These are phyloP conservation scores for Limonium bicolor DNA, from an alignment of 148 eudicot genomes.

Conservation along the genomic window DNA sequence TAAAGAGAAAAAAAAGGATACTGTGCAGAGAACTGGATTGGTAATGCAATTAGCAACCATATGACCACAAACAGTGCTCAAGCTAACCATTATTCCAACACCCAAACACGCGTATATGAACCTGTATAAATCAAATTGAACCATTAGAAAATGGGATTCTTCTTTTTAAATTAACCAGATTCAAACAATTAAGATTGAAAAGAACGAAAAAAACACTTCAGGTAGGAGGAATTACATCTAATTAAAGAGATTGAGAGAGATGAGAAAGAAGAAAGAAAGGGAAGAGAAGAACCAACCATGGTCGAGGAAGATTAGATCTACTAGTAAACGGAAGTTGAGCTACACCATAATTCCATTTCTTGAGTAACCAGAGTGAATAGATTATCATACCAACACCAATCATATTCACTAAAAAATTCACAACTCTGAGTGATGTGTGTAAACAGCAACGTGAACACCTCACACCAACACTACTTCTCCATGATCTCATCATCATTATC, in stretches of 20 bases:
- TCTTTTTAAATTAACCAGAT: not conserved
- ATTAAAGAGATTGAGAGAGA: not conserved
- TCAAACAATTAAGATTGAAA: not conserved
- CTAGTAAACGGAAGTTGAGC: not conserved
- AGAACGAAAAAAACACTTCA: not conserved
- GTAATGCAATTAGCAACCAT: constrained; percentile 8
- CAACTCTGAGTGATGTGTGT: constrained; percentile 3
- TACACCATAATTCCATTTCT: constrained; percentile 8
- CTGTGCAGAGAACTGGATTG: constrained; percentile 7
- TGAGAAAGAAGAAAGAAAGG: not conserved
- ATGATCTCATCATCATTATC: too few species aligned
- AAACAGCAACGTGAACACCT: constrained; percentile 7
- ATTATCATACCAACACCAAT: constrained; percentile 8
- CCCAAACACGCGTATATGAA: constrained; percentile 11
- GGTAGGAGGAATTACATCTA: too few species aligned
- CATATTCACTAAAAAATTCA: constrained; percentile 4
- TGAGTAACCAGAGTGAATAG: constrained; percentile 15
- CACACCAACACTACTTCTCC: too few species aligned
- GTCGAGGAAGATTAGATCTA: not conserved
- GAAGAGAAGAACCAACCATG: constrained; percentile 4
- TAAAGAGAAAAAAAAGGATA: not conserved
- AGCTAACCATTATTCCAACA: constrained; percentile 11
- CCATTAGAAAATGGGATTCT: not conserved
- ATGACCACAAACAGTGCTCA: constrained; percentile 12
- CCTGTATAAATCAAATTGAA: constrained; percentile 7